These are phyloP conservation scores for Apodospora peruviana DNA, from an alignment of 495 filamentous ascomycete genomes.

Conservation along the genomic window DNA sequence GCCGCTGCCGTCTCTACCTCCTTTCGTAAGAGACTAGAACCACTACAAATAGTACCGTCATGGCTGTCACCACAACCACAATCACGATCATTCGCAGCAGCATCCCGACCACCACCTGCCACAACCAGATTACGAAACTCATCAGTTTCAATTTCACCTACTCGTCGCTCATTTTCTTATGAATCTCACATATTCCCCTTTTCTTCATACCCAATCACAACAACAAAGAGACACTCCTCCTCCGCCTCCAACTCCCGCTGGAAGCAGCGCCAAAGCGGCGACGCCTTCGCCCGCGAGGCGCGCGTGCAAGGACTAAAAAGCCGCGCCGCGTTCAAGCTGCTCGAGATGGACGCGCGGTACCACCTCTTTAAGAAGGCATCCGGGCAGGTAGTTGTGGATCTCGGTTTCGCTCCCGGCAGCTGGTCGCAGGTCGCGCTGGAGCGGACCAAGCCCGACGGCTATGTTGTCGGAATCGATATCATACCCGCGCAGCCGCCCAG, in stretches of 20 bases:
- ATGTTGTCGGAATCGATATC: slow-evolving; percentile 85
- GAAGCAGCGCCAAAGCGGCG: slow-evolving; percentile 68
- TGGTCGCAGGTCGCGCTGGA: slow-evolving; percentile 97
- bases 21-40: background rate
- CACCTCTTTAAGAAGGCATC: slow-evolving; percentile 56
- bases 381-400: slow-evolving; percentile 83
- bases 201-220: background rate
- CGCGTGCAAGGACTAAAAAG: slow-evolving; percentile 73
- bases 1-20: background rate
- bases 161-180: too few species aligned
- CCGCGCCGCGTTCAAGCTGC: slow-evolving; percentile 86
- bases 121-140: too few species aligned
- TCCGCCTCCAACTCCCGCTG: slow-evolving; percentile 72
- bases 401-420: slow-evolving; percentile 88
- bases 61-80: background rate
- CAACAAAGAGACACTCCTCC: slow-evolving; percentile 7
- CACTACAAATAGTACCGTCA: background rate
- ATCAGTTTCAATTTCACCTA: too few species aligned
- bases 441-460: slow-evolving; percentile 66
- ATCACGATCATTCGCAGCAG: background rate
- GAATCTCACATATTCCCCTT: too few species aligned
- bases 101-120: background rate
- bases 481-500: slow-evolving; percentile 85
- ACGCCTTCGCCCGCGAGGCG: slow-evolving; percentile 65
- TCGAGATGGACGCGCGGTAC: slow-evolving; percentile 81